These are phyloP conservation scores for Huntiella omanensis DNA, from an alignment of 2,329 filamentous ascomycete genomes.

Conservation along the genomic window DNA sequence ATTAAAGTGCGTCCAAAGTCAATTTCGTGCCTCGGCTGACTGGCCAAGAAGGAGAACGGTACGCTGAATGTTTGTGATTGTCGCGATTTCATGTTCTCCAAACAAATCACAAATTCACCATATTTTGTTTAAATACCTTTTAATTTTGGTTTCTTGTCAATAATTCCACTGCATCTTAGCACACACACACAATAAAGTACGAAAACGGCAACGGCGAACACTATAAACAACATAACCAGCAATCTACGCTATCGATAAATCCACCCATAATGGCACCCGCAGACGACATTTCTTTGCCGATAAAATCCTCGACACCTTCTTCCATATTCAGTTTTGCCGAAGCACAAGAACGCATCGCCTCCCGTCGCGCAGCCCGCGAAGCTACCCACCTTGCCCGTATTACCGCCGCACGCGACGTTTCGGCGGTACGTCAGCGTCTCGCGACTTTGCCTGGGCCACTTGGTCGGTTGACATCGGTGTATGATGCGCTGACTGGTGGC, in stretches of 20 bases:
- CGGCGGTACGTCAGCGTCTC: constrained; percentile 19
- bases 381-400: constrained; percentile 22
- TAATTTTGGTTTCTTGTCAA: no score
- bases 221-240: no score
- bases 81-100: no score
- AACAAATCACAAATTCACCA: no score
- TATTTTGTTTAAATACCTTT: no score
- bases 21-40: no score
- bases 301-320: not conserved
- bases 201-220: no score
- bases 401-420: constrained; percentile 34
- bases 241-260: constrained; percentile 1
- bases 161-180: no score
- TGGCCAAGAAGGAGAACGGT: no score
- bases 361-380: constrained; percentile 61
- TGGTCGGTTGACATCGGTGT: constrained; percentile 28
- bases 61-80: no score
- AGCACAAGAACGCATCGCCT: constrained; percentile 71
- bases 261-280: not conserved
- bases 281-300: not conserved
- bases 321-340: constrained; percentile 49
- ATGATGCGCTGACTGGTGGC: constrained; percentile 33
- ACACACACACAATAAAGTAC: no score
- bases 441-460: constrained; percentile 26
- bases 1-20: no score